phyloP scores from a whole-genome alignment of 352 stramenopile genomes.

The Phytophthora colocasiae region DNA sequence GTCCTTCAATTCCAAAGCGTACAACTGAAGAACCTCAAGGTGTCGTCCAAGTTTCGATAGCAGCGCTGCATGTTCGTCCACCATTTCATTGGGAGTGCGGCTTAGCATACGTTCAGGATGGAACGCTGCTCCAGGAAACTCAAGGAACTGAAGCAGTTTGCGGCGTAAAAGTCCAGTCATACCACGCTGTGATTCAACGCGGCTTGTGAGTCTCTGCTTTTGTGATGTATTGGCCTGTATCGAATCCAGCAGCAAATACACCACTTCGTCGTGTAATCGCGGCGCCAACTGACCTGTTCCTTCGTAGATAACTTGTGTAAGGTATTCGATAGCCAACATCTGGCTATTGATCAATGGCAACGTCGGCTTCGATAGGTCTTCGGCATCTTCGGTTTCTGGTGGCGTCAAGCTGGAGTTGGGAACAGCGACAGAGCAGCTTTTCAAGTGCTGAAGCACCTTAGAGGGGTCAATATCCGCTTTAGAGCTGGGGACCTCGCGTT shows the following conservation, averaged over 20 bases:
- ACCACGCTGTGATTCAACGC: conserved; percentile 63
- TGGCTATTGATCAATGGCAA: conserved; percentile 69
- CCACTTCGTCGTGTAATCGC: conserved; percentile 80
- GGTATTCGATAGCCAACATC: conserved; percentile 82
- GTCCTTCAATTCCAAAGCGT: conserved; percentile 79
- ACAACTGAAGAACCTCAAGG: conserved; percentile 83
- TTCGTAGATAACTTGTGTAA: conserved; percentile 73
- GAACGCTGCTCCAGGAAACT: conserved; percentile 57
- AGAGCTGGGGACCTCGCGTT: conserved; percentile 51
- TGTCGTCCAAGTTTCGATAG: conserved; percentile 80
- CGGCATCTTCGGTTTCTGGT: conserved; percentile 15
- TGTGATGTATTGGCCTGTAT: conserved; percentile 56
- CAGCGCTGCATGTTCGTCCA: conserved; percentile 80
- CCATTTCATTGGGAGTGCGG: conserved; percentile 75
- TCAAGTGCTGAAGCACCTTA: conserved; percentile 72
- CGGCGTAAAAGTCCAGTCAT: conserved; percentile 62
- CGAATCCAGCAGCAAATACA: conserved; percentile 79
- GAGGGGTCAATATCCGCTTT: conserved; percentile 73
- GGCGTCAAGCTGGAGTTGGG: conserved; percentile 1
- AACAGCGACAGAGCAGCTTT: conserved; percentile 52
- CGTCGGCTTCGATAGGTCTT: conserved; percentile 17
- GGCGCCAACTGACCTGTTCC: conserved; percentile 38
- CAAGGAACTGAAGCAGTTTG: conserved; percentile 76
- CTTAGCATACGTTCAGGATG: conserved; percentile 86
- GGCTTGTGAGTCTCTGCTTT: conserved; percentile 52